These are phyloP conservation scores for Paradendryphiella salina DNA, from an alignment of 2,329 filamentous ascomycete species.

Conservation along the genomic window DNA sequence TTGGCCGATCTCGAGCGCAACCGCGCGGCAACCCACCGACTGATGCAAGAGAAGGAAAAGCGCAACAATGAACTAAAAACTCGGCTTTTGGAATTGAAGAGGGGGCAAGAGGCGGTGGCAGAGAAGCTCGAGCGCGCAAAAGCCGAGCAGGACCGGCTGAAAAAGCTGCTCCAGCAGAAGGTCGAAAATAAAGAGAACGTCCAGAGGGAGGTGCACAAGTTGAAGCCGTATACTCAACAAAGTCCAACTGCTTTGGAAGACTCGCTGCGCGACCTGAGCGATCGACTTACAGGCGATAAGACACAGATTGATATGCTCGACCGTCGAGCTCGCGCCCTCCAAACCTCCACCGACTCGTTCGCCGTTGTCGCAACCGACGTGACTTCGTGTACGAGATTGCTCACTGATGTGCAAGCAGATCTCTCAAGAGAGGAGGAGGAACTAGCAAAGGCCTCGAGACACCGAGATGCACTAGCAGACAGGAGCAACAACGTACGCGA, in stretches of 20 bases:
- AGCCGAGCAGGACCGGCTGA: slow-evolving; percentile 75
- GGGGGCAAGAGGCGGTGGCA: slow-evolving; percentile 80
- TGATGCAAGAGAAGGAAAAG: slow-evolving; percentile 81
- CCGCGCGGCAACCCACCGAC: slow-evolving; percentile 75
- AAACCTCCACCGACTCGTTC: slow-evolving; percentile 91
- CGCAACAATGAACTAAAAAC: slow-evolving; percentile 87
- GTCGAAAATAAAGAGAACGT: slow-evolving; percentile 70
- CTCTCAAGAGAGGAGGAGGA: slow-evolving; percentile 91
- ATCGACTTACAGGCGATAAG: slow-evolving; percentile 77
- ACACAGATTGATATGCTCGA: slow-evolving; percentile 85
- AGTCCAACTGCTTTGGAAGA: slow-evolving; percentile 82
- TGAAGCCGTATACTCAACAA: slow-evolving; percentile 89
- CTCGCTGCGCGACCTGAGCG: slow-evolving; percentile 77
- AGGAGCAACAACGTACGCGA: slow-evolving; percentile 87
- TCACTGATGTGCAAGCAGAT: slow-evolving; percentile 85
- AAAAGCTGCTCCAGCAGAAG: slow-evolving; percentile 71
- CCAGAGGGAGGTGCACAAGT: slow-evolving; percentile 82
- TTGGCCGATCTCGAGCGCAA: slow-evolving; percentile 80
- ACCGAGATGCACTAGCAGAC: slow-evolving; percentile 85
- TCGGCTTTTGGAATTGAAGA: slow-evolving; percentile 75
- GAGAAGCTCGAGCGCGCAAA: slow-evolving; percentile 82
- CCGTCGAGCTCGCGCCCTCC: slow-evolving; percentile 81
- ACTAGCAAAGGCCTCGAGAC: slow-evolving; percentile 74
- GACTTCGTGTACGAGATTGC: slow-evolving; percentile 80
- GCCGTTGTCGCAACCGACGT: slow-evolving; percentile 82